Evolutionary conservation across 1,284 basidiomycete species (phyloP).

Genomic region (Golubevia sp.): DNA sequence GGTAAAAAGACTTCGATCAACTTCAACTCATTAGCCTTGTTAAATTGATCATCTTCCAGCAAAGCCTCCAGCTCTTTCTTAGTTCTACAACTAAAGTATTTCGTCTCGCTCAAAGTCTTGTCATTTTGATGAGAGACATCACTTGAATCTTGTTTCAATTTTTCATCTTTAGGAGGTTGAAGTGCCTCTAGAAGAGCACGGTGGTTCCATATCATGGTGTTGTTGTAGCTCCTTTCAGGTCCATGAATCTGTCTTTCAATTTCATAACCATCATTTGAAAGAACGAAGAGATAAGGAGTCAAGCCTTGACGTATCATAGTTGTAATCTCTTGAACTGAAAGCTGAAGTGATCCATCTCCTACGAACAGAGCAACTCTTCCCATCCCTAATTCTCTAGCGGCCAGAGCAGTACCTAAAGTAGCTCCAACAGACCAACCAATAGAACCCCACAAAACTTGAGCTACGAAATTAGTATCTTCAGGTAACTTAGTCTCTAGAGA

Average conservation of each 20-base stretch:
- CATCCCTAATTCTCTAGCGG: slow-evolving; percentile 70
- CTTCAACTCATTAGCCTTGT: slow-evolving; percentile 70
- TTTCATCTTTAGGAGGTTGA: slow-evolving; percentile 60
- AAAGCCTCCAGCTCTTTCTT: slow-evolving; percentile 72
- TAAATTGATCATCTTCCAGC: slow-evolving; percentile 70
- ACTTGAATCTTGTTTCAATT: slow-evolving; percentile 64
- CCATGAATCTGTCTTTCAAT: slow-evolving; percentile 83
- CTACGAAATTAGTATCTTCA: slow-evolving; percentile 46
- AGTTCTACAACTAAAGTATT: slow-evolving; percentile 71
- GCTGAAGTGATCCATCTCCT: slow-evolving; percentile 68
- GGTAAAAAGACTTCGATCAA: slow-evolving; percentile 80
- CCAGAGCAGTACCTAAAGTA: slow-evolving; percentile 74
- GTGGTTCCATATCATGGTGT: slow-evolving; percentile 36
- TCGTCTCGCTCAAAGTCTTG: slow-evolving; percentile 64
- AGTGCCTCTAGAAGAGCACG: slow-evolving; percentile 34
- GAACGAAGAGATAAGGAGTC: slow-evolving; percentile 78
- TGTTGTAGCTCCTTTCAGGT: slow-evolving; percentile 63
- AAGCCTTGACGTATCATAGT: slow-evolving; percentile 74
- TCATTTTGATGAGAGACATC: slow-evolving; percentile 62
- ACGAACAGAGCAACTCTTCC: slow-evolving; percentile 79
- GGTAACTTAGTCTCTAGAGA: slow-evolving; percentile 28
- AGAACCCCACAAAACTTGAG: slow-evolving; percentile 75
- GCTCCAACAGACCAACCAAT: slow-evolving; percentile 84
- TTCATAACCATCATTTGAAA: slow-evolving; percentile 88
- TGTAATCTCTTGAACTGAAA: slow-evolving; percentile 68